Conservation (phyloP, 805 yeast species). For the Saccharomycopsis sp. region DNA sequence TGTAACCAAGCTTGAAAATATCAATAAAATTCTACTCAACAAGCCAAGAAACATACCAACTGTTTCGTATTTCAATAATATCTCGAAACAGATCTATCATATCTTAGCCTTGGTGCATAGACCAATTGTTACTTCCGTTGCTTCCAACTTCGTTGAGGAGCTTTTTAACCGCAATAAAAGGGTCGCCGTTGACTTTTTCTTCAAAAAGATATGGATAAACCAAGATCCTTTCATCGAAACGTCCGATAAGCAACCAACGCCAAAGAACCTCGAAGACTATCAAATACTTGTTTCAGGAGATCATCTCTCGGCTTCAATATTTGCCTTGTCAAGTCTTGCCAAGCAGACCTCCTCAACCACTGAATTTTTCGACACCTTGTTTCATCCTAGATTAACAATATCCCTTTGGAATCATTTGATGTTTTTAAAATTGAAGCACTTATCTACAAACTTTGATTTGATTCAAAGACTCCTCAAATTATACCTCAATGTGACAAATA, state of each 20-base stretch:
- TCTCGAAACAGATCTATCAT: conserved; percentile 59
- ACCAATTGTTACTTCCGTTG: conserved; percentile 52
- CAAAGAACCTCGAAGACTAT: conserved; percentile 23
- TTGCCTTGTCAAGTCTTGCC: conserved; percentile 41
- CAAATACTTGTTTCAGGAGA: conserved; percentile 37
- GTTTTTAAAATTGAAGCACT: conserved; percentile 29
- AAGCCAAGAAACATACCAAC: conserved; percentile 50
- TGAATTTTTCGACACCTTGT: conserved; percentile 31
- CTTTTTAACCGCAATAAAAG: conserved; percentile 43
- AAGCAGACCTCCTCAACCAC: conserved; percentile 18
- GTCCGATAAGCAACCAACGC: too few species aligned
- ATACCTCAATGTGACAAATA: conserved; percentile 24
- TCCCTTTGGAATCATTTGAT: conserved; percentile 41
- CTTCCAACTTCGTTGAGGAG: conserved; percentile 46
- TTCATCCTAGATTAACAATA: conserved; percentile 22
- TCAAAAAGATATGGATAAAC: conserved; percentile 40
- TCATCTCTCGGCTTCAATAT: conserved; percentile 57
- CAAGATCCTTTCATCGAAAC: conserved; percentile 32
- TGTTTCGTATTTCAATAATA: conserved; percentile 44
- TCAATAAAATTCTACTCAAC: conserved; percentile 55
- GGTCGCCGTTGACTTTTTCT: conserved; percentile 53
- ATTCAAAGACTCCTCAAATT: conserved; percentile 30
- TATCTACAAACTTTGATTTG: conserved; percentile 23
- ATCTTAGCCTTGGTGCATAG: conserved; percentile 53
- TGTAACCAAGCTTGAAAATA: conserved; percentile 57